A percentile compares a stretch with the other conserved stretches of the same genome.
phyloP scores from a whole-genome alignment of 2,329 filamentous ascomycete species.

The Aspergillus transmontanensis region DNA sequence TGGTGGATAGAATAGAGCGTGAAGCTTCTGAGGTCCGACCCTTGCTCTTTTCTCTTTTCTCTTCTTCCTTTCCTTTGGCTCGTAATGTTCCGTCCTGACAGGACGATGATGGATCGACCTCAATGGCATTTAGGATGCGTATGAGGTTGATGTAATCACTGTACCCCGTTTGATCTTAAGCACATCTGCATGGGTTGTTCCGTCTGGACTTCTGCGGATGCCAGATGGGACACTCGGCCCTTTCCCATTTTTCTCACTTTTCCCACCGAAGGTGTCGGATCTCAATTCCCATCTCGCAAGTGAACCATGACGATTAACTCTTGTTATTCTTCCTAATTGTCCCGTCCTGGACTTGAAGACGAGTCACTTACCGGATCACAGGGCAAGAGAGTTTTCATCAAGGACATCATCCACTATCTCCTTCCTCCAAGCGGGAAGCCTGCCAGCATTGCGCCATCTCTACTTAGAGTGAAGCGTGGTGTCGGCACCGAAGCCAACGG shows the following conservation, averaged over 20 bases:
- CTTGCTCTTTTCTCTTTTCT: slow-evolving; percentile 22
- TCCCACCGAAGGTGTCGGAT: slow-evolving; percentile 11
- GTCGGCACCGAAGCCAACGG: slow-evolving; percentile 54
- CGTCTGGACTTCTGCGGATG: background rate
- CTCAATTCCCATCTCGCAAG: slow-evolving; percentile 6
- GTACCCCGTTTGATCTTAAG: background rate
- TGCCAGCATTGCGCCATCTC: slow-evolving; percentile 75
- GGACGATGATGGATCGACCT: background rate
- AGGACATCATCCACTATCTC: slow-evolving; percentile 94
- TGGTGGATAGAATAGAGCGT: slow-evolving; percentile 74
- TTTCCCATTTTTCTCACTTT: background rate
- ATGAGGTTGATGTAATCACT: background rate
- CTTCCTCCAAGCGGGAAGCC: slow-evolving; percentile 71
- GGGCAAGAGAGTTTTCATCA: slow-evolving; percentile 95
- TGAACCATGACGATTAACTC: background rate
- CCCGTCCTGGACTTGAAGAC: slow-evolving; percentile 12
- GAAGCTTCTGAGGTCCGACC: slow-evolving; percentile 72
- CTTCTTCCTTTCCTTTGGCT: slow-evolving; percentile 11
- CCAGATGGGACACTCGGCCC: background rate
- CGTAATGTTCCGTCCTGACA: background rate
- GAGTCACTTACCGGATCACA: slow-evolving; percentile 52
- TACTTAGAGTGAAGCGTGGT: slow-evolving; percentile 61
- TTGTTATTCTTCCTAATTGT: slow-evolving; percentile 9
- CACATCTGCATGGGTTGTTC: background rate
- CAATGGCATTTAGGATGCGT: background rate